Percentiles rank a stretch among this genome's conserved stretches.
phyloP scores from a whole-genome alignment of 495 filamentous ascomycete species.

The Aspergillus ostianus region DNA sequence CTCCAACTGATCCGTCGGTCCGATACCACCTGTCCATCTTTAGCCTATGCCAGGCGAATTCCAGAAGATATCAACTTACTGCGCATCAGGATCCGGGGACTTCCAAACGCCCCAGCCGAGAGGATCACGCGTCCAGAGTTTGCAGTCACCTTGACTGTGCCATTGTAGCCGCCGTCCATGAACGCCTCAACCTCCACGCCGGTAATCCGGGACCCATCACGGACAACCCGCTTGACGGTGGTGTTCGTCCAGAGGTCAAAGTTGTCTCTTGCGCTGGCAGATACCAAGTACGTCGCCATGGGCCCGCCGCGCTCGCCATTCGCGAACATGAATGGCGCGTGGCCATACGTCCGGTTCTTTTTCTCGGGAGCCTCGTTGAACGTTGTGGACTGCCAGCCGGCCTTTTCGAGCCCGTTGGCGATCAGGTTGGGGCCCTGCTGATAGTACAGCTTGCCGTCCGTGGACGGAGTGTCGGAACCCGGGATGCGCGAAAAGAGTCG shows the following conservation, averaged over 20 bases:
- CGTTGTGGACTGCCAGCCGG: neutral
- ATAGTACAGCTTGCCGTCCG: constrained; percentile 5
- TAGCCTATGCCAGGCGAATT: neutral
- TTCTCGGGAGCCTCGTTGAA: constrained; percentile 4
- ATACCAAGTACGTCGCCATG: constrained; percentile 10
- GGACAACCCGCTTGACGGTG: constrained; percentile 5
- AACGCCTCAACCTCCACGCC: constrained; percentile 9
- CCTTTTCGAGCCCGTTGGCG: constrained; percentile 1
- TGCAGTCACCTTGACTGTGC: constrained; percentile 8
- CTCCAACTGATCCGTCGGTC: constrained; percentile 8
- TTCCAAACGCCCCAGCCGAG: constrained; percentile 8
- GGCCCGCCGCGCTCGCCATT: constrained; percentile 9
- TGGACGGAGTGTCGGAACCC: constrained; percentile 2
- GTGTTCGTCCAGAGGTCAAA: constrained; percentile 10
- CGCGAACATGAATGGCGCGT: constrained; percentile 11
- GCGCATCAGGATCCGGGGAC: constrained; percentile 5
- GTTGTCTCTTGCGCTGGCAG: constrained; percentile 7
- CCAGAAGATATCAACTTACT: neutral
- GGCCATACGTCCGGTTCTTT: constrained; percentile 10
- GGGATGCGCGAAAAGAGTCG: constrained; percentile 10
- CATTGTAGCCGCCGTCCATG: constrained; percentile 7
- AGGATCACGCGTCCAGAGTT: constrained; percentile 5
- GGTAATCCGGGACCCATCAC: constrained; percentile 1
- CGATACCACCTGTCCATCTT: constrained; percentile 7
- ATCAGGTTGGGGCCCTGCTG: constrained; percentile 5